Evolutionary conservation across 2,329 filamentous ascomycete genomes (phyloP).

Genomic region (Dactylellina drechsleri): DNA sequence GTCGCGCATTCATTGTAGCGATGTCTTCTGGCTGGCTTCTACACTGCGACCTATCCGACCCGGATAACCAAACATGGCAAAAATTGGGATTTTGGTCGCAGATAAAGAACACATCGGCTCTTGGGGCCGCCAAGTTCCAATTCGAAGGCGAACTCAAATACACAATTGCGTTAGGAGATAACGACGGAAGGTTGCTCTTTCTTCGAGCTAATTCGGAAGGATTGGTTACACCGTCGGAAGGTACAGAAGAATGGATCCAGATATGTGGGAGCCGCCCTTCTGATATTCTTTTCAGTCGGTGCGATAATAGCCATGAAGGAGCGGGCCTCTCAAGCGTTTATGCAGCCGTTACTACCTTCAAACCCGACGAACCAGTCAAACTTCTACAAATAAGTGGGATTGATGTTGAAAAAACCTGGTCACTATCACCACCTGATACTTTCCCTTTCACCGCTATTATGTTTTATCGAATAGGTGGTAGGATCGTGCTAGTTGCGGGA

Average conservation of each 20-base stretch:
- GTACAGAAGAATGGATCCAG: constrained; percentile 19
- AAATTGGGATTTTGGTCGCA: constrained; percentile 39
- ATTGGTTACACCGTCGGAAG: not conserved
- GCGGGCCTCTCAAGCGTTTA: not conserved
- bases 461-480: not conserved
- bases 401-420: constrained; percentile 4
- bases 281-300: constrained; percentile 32
- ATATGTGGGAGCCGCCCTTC: constrained; percentile 42
- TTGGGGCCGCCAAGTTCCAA: constrained; percentile 15
- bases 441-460: constrained; percentile 45
- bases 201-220: not conserved
- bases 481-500: constrained; percentile 27
- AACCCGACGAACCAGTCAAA: constrained; percentile 16
- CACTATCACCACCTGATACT: constrained; percentile 32
- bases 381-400: constrained; percentile 21
- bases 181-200: constrained; percentile 23
- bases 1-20: constrained; percentile 20
- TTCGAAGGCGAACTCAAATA: not conserved
- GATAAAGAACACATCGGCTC: constrained; percentile 31
- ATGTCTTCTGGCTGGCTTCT: constrained; percentile 50
- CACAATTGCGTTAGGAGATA: constrained; percentile 36
- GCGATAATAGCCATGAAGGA: not conserved
- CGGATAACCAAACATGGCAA: constrained; percentile 16
- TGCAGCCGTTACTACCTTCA: constrained; percentile 47
- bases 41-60: constrained; percentile 28